A percentile compares a stretch with the other conserved stretches of the same genome.
Conservation (phyloP, 306 rosid genomes). For the Pueraria montana region DNA sequence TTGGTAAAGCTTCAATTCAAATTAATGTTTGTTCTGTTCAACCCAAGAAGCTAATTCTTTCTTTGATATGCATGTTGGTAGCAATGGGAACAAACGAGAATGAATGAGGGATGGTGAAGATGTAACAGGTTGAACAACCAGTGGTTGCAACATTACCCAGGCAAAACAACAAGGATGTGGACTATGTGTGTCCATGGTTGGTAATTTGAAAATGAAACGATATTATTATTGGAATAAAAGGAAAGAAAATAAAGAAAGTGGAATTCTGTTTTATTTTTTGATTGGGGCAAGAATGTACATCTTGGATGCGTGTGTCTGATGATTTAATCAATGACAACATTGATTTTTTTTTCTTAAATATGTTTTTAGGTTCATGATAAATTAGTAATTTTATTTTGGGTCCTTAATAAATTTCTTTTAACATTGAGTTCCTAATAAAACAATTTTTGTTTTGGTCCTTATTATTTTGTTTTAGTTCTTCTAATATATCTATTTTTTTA, state of each 20-base stretch:
- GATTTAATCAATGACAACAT: not conserved
- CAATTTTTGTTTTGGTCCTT: no score
- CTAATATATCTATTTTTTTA: no score
- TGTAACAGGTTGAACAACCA: constrained; percentile 48
- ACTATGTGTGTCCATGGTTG: not conserved
- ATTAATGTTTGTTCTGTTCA: not conserved
- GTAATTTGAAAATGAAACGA: not conserved
- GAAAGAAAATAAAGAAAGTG: not conserved
- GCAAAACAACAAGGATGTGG: constrained; percentile 8
- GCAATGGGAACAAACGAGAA: not conserved
- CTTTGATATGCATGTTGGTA: not conserved
- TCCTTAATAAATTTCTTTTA: no score
- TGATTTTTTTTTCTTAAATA: not conserved
- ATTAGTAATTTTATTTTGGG: no score
- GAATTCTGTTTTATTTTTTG: not conserved
- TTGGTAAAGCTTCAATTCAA: constrained; percentile 7
- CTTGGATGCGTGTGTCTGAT: not conserved
- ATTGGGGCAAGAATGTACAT: not conserved
- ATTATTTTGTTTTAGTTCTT: no score
- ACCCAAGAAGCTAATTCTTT: not conserved
- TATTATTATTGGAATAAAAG: not conserved
- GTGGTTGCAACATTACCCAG: constrained; percentile 50
- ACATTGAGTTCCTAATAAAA: no score
- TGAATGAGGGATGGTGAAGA: constrained; percentile 18
- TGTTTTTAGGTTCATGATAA: no score